Percentiles rank a stretch among this genome's conserved stretches.
These are phyloP conservation scores for Erodium maritimum DNA, from an alignment of 345 rosid species.

Conservation along the genomic window DNA sequence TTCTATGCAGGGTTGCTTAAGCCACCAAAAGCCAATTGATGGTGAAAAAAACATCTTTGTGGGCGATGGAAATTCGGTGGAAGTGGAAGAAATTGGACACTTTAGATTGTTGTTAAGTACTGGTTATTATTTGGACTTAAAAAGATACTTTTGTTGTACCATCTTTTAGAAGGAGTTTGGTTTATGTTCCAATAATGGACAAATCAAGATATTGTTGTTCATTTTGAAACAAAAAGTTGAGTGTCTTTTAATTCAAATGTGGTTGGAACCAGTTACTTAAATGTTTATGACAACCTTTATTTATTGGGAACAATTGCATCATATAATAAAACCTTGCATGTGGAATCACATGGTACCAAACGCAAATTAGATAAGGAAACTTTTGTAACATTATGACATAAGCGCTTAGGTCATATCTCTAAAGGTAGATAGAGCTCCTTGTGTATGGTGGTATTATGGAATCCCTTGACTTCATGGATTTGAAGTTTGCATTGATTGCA, in stretches of 20 bases:
- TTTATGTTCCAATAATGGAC: too few relatives aligned
- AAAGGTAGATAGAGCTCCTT: slow-evolving; percentile 1
- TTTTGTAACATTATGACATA: neutral
- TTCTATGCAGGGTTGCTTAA: neutral
- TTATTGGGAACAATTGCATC: neutral
- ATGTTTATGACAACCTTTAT: neutral
- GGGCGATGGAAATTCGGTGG: neutral
- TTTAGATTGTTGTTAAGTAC: too few relatives aligned
- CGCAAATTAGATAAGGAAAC: neutral
- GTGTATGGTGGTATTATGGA: neutral
- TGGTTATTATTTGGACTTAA: neutral
- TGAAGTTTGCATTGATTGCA: neutral
- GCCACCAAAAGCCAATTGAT: neutral
- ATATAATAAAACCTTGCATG: neutral
- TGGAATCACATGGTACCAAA: neutral
- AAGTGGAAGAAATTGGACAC: too few relatives aligned
- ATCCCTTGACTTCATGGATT: neutral
- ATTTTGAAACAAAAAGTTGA: too few relatives aligned
- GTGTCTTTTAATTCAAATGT: too few relatives aligned
- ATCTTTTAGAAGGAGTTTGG: neutral
- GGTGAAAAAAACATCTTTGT: neutral
- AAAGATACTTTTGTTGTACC: neutral
- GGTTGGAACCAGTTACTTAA: neutral
- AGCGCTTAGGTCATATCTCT: slow-evolving; percentile 6
- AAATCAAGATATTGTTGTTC: too few relatives aligned